Percentiles rank a stretch among this genome's conserved stretches.
Conservation (phyloP, 306 rosid species). For the Dalbergia cultrata region DNA sequence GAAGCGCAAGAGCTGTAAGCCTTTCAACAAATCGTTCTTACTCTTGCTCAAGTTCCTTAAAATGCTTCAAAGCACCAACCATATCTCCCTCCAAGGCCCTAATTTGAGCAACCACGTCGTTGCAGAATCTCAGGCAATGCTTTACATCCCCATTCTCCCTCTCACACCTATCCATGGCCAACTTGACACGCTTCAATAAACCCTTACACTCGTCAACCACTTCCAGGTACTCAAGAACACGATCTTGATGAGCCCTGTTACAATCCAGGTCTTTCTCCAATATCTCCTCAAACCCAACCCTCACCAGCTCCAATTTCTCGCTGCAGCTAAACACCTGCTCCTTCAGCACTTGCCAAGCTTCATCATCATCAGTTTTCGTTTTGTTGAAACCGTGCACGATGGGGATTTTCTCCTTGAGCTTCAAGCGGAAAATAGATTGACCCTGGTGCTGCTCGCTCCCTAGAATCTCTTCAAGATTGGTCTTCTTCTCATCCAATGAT, state of each 20-base stretch:
- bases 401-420: conserved; percentile 48
- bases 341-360: conserved; percentile 53
- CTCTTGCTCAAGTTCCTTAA: conserved; percentile 49
- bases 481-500: conserved; percentile 9
- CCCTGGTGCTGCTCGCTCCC: neutral
- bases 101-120: conserved; percentile 42
- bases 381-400: conserved; percentile 47
- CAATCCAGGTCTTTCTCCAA: conserved; percentile 49
- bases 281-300: conserved; percentile 56
- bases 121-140: conserved; percentile 39
- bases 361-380: conserved; percentile 37
- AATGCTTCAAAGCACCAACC: conserved; percentile 57
- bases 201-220: conserved; percentile 47
- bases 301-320: conserved; percentile 47
- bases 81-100: conserved; percentile 50
- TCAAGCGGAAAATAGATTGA: conserved; percentile 31
- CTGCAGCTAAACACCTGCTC: conserved; percentile 49
- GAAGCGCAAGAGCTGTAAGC: conserved; percentile 6
- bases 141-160: conserved; percentile 28
- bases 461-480: neutral
- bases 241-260: conserved; percentile 41
- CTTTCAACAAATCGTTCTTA: conserved; percentile 4
- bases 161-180: conserved; percentile 54
- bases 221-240: conserved; percentile 53
- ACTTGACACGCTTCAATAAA: conserved; percentile 50